Evolutionary conservation across 169 alveolate genomes (phyloP), one percentile per base, ranked within the genome.

Genomic region (Cryptosporidium bovis): DNA sequence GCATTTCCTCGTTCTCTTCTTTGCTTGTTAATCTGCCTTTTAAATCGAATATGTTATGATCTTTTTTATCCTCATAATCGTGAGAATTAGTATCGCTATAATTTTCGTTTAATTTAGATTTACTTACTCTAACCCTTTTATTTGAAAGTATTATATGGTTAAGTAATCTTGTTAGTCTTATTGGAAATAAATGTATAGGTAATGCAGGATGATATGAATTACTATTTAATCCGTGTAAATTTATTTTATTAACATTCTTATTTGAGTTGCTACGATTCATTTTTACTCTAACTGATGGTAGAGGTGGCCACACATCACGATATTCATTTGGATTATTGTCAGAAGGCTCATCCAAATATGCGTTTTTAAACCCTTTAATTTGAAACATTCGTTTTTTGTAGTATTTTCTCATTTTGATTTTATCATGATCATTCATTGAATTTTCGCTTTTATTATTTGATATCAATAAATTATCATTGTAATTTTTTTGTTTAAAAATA

Each of bases 1-100:
- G 50, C 4, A 77, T 62, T 31, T 77, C 87, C 8, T 77, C 87
- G 0, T 77, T 56, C n/a, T 77, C 87, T n/a, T 77, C 87, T 31
- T 44, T 77, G 31, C 33, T 77, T 24, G 51, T 69, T 51, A 51
- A 66, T 51, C 31, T 69, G 27, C 51, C 31, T 40, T 33, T 69
- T 3, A 53, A 34, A 50, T 53, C 68, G 36, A 69, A 69, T 33
- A 69, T 51, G 3, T 15, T 64, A 24, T 69, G 31, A 10, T 69
- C 83, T 24, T 53, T 69, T 15, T 53, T 50, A 16, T 64, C 5
- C 13, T 62, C 51, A 0, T 66, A n/a, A 0, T 3, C 20, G 18
- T 20, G 33, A 46, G 1, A 3, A 2, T 46, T 24, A 27, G 18
- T n/a, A 66, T 50, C 64, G 8, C 29, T 40, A 46, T 34, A 16